A percentile compares a stretch with the other conserved stretches of the same genome.
Conservation (phyloP, 306 rosid species). For the Pterocarpus santalinus region DNA sequence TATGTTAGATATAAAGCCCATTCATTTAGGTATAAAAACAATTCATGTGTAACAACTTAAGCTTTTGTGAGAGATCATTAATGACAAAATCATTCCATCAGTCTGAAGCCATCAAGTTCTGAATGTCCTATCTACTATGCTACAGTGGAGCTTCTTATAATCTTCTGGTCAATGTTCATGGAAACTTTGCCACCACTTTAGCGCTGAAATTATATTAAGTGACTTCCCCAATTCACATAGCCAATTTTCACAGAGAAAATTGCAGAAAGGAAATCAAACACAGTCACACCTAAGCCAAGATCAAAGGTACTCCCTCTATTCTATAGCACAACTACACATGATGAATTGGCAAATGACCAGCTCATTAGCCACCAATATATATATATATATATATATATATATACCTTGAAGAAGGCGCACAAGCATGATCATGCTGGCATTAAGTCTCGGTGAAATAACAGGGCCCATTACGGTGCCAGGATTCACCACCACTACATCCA, state of each 20-base stretch:
- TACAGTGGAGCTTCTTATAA: background rate
- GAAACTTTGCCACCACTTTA: background rate
- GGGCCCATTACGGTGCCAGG: constrained; percentile 96
- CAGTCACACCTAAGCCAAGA: background rate
- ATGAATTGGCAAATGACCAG: background rate
- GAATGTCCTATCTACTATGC: background rate
- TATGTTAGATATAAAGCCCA: no score
- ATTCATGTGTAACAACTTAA: no score
- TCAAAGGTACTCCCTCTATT: constrained; percentile 2
- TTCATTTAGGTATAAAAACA: no score
- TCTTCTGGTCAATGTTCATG: background rate
- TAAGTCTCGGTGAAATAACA: constrained; percentile 76
- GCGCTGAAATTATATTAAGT: background rate
- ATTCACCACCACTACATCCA: constrained; percentile 92
- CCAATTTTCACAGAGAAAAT: background rate
- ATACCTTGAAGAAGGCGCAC: constrained; percentile 83
- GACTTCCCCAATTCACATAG: constrained; percentile 1
- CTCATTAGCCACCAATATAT: background rate
- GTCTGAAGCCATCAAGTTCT: background rate
- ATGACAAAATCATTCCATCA: no score
- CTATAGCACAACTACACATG: constrained; percentile 3
- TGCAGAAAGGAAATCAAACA: constrained; percentile 21
- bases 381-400: background rate
- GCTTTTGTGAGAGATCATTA: no score
- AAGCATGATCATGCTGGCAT: constrained; percentile 88